Base-by-base conservation (phyloP, 371 early-diverging fungal genomes). In the Actinomortierella wolfii region DNA sequence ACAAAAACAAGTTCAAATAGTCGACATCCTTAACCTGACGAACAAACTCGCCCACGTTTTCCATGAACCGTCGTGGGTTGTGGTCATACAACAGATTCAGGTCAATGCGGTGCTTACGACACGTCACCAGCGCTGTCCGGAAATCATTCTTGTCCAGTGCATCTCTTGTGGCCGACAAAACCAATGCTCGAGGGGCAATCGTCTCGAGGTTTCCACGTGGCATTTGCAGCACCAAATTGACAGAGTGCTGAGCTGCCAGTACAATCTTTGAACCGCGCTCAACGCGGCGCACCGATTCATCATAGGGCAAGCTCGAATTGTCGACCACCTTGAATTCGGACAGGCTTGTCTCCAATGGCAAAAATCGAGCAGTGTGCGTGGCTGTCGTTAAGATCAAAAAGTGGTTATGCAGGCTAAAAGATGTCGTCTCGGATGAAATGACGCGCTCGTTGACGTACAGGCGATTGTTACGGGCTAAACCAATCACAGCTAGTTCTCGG, bases 141-240 rank as follows among this genome's bases (percentile, higher is more conserved):
- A 90, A 98, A 34, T 91, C 84, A 21, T 78, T 83, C 81, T 67
- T 74, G 56, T 90, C 84, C 25, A 97, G 55, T 13, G 83, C 75
- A 41, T 89, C 82, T 7, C 93, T 83, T n/a, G 96, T 90, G 7
- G 84, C 77, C 0, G 92, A 84, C 18, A 97, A 78, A 0, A 97
- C 96, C 69, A 98, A 78, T 1, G 97, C 94, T 6, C 97, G 87
- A 4, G 99, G 99, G 25, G 85, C 83, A n/a, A 98, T 83, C 0
- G 98, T 97, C 76, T 98, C 99, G 50, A 97, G 78, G 57, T 98
- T 98, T 28, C 98, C 98, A 21, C 97, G 89, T 15, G 96, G 97
- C 96, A 97, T 95, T 81, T 97, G 97, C 58, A 98, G 76, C 1
- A 98, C 83, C 17, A 98, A 79, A 51, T 80, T 80, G 3, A 89